Conservation (phyloP, 495 filamentous ascomycete genomes). For the Aspergillus ellipticus region DNA sequence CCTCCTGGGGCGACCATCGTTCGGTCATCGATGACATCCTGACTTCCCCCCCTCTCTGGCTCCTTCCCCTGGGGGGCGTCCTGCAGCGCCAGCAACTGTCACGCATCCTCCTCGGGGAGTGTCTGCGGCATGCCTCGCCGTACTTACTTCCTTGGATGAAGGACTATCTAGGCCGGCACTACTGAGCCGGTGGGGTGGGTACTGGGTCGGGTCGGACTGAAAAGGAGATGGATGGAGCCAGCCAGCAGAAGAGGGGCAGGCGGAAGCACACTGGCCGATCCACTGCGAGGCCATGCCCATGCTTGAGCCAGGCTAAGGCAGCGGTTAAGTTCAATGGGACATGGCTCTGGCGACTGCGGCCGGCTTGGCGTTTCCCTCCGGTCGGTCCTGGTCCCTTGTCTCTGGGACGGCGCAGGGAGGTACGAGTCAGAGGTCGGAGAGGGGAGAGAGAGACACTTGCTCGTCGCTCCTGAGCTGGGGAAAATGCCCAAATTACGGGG, state of each 20-base stretch:
- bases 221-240: background rate
- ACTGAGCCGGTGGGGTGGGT: constrained; percentile 17
- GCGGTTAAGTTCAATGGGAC: constrained; percentile 16
- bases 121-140: too few relatives aligned
- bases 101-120: too few relatives aligned
- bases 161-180: constrained; percentile 5
- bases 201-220: constrained; percentile 9
- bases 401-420: too few relatives aligned
- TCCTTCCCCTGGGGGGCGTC: too few relatives aligned
- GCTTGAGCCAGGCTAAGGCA: constrained; percentile 7
- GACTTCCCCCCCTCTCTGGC: too few relatives aligned
- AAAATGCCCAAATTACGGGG: too few relatives aligned
- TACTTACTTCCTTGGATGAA: background rate
- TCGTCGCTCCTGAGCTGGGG: too few relatives aligned
- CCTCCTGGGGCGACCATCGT: too few relatives aligned
- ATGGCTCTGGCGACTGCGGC: constrained; percentile 9
- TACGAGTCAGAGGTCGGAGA: too few relatives aligned
- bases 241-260: constrained; percentile 7
- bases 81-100: too few relatives aligned
- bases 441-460: too few relatives aligned
- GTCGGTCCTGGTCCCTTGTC: background rate
- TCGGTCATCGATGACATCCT: too few relatives aligned
- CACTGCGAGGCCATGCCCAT: constrained; percentile 5
- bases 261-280: constrained; percentile 9
- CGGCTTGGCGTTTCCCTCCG: constrained; percentile 7